phyloP scores from a whole-genome alignment of 140 eudicot species.

The Stevia rebaudiana region DNA sequence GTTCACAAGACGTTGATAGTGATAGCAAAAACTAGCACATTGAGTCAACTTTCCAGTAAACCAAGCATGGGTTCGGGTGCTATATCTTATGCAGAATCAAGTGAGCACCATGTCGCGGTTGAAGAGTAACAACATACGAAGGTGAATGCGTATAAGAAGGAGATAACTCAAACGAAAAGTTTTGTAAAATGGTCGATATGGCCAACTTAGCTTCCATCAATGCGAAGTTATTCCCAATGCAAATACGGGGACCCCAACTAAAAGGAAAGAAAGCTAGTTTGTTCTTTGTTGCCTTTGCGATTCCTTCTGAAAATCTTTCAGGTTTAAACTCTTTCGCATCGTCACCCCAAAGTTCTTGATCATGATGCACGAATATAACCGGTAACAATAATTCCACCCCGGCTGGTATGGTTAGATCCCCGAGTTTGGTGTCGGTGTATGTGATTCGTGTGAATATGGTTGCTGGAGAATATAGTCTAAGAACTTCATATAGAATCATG shows the following conservation, averaged over 20 bases:
- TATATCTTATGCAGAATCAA: conserved; percentile 36
- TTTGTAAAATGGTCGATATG: conserved; percentile 37
- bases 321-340: conserved; percentile 47
- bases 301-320: conserved; percentile 48
- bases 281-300: conserved; percentile 39
- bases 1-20: not conserved
- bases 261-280: conserved; percentile 40
- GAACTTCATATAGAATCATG: conserved; percentile 61
- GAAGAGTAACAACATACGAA: conserved; percentile 34
- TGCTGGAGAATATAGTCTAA: conserved; percentile 59
- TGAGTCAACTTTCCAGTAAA: not conserved
- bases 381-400: conserved; percentile 49
- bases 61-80: not conserved
- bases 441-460: conserved; percentile 27
- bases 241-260: conserved; percentile 51
- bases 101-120: conserved; percentile 41
- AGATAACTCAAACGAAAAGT: conserved; percentile 40
- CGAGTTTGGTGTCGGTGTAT: conserved; percentile 36
- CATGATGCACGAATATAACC: conserved; percentile 42
- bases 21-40: not conserved
- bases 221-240: conserved; percentile 52
- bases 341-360: conserved; percentile 64
- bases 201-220: conserved; percentile 48
- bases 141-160: conserved; percentile 51
- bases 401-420: conserved; percentile 41